Evolutionary conservation across 371 early-diverging fungal species (phyloP).

Genomic region (Mortierella sp.): DNA sequence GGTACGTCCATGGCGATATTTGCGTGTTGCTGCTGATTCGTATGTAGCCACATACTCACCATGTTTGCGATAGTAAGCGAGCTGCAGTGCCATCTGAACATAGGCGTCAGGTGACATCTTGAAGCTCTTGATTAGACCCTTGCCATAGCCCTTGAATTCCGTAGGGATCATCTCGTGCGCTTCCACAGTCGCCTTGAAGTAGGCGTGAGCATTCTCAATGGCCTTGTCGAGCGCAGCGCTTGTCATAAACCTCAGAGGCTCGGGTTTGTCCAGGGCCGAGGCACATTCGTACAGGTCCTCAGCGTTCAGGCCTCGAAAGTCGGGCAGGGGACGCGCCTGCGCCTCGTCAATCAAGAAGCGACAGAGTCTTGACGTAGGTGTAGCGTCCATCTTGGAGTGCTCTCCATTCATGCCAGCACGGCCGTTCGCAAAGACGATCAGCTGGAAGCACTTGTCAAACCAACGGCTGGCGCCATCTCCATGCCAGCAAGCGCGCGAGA

Average conservation of each 20-base stretch:
- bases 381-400: conserved; percentile 96
- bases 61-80: conserved; percentile 91
- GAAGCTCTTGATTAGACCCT: conserved; percentile 88
- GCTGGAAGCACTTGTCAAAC: conserved; percentile 93
- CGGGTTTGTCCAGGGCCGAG: conserved; percentile 50
- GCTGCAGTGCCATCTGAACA: conserved; percentile 93
- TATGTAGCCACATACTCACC: conserved; percentile 83
- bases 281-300: conserved; percentile 54
- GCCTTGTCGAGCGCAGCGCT: conserved; percentile 34
- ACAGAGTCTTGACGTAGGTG: conserved; percentile 82
- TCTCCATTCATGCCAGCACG: conserved; percentile 94
- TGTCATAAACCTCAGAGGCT: conserved; percentile 37
- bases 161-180: conserved; percentile 84
- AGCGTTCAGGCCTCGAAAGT: conserved; percentile 49
- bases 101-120: conserved; percentile 91
- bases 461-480: conserved; percentile 93
- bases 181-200: conserved; percentile 62
- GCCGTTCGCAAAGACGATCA: conserved; percentile 93
- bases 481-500: conserved; percentile 88
- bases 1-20: conserved; percentile 91
- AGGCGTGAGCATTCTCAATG: conserved; percentile 33
- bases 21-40: conserved; percentile 89
- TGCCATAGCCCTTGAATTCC: conserved; percentile 88
- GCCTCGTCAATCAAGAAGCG: conserved; percentile 53
- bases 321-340: conserved; percentile 39